These are phyloP conservation scores for Phytophthora melonis DNA, from an alignment of 352 stramenopile genomes.

Conservation along the genomic window DNA sequence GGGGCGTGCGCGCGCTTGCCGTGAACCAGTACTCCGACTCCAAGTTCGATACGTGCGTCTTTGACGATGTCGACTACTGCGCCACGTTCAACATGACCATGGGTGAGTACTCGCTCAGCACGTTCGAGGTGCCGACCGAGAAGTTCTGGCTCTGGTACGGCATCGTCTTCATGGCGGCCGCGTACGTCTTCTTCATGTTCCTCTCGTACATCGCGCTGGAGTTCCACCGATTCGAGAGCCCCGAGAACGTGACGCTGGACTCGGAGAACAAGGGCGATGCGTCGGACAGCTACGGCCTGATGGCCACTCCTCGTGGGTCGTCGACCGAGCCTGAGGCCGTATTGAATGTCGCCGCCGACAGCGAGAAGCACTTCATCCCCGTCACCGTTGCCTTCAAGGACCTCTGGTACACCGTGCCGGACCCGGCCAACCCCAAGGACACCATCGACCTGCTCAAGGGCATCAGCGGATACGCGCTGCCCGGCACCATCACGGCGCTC, in stretches of 20 bases:
- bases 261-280: slow-evolving; percentile 1
- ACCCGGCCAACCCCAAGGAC: too few relatives aligned
- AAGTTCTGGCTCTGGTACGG: slow-evolving; percentile 26
- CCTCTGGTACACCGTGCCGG: not conserved
- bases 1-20: slow-evolving; percentile 14
- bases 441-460: too few relatives aligned
- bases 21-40: slow-evolving; percentile 27
- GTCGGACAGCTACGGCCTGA: not conserved
- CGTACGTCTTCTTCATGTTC: slow-evolving; percentile 20
- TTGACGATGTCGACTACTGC: slow-evolving; percentile 11
- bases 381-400: slow-evolving; percentile 14
- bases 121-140: slow-evolving; percentile 11
- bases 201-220: slow-evolving; percentile 18
- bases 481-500: too few relatives aligned
- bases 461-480: too few relatives aligned
- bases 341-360: not conserved
- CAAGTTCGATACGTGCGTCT: slow-evolving; percentile 5
- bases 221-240: slow-evolving; percentile 14
- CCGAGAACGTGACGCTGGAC: slow-evolving; percentile 14
- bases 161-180: slow-evolving; percentile 7
- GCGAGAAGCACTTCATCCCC: slow-evolving; percentile 16
- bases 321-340: not conserved
- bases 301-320: too few relatives aligned
- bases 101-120: slow-evolving; percentile 11
- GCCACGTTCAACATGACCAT: not conserved